Percentiles rank a stretch among this genome's conserved stretches.
Evolutionary conservation across 306 rosid species (phyloP).

Genomic region (Vicia sativa): DNA sequence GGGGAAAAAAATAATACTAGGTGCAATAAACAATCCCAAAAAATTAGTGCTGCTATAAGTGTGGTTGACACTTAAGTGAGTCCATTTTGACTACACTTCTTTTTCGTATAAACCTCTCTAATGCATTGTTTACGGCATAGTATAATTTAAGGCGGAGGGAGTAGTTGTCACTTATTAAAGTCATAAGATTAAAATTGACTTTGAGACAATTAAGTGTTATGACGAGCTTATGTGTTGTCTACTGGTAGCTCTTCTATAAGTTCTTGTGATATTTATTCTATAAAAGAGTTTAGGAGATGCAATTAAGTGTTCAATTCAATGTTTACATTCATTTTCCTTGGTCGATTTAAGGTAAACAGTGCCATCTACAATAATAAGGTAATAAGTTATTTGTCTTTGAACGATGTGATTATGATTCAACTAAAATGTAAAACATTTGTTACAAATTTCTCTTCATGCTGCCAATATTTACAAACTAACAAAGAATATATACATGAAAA

Average conservation of each 20-base stretch:
- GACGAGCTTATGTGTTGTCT: background rate
- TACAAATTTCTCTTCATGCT: slow-evolving; percentile 16
- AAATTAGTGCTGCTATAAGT: too few species aligned
- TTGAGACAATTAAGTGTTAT: background rate
- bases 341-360: background rate
- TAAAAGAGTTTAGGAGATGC: background rate
- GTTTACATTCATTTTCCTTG: background rate
- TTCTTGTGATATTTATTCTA: background rate
- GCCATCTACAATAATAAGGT: slow-evolving; percentile 11
- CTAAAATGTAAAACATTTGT: slow-evolving; percentile 21
- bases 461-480: slow-evolving; percentile 41
- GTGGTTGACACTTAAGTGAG: too few species aligned
- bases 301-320: background rate
- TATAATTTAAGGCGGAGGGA: too few species aligned
- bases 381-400: slow-evolving; percentile 21
- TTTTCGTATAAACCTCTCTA: too few species aligned
- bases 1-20: too few species aligned
- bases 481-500: slow-evolving; percentile 47
- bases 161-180: too few species aligned
- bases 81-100: too few species aligned
- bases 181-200: too few species aligned
- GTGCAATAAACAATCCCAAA: too few species aligned
- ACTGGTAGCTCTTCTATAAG: background rate
- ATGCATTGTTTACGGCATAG: too few species aligned
- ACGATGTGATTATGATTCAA: slow-evolving; percentile 21